Evolutionary conservation across 2,329 filamentous ascomycete genomes (phyloP).

Genomic region (Hansfordia pulvinata): DNA sequence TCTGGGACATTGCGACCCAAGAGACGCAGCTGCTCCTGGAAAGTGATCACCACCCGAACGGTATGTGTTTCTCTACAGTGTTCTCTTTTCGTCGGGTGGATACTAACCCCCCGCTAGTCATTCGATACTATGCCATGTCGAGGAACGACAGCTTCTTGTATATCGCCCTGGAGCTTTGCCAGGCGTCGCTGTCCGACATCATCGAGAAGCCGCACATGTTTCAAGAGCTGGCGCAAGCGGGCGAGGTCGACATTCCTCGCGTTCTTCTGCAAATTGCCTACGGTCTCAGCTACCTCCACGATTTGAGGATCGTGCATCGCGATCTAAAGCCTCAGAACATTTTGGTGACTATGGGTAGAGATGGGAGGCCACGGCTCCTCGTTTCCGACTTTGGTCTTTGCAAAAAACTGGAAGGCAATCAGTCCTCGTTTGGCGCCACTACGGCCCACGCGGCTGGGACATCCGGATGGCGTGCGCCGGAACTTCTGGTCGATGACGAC

Average conservation of each 20-base stretch:
- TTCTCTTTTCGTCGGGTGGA: neutral
- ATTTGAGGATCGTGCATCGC: constrained; percentile 86
- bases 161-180: constrained; percentile 88
- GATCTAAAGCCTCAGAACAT: constrained; percentile 98
- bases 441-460: constrained; percentile 90
- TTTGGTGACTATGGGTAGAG: constrained; percentile 62
- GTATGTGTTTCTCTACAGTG: constrained; percentile 21
- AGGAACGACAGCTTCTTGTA: constrained; percentile 84
- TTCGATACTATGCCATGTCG: constrained; percentile 90
- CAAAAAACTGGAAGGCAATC: constrained; percentile 89
- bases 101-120: constrained; percentile 41
- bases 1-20: constrained; percentile 88
- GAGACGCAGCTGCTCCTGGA: constrained; percentile 84
- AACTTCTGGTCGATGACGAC: constrained; percentile 75
- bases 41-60: constrained; percentile 88
- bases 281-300: constrained; percentile 80
- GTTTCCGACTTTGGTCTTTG: constrained; percentile 97
- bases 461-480: constrained; percentile 90
- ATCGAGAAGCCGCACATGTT: constrained; percentile 62
- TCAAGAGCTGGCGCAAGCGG: constrained; percentile 55
- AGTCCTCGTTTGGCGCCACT: constrained; percentile 88
- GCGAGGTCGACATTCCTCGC: constrained; percentile 62
- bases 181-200: constrained; percentile 84
- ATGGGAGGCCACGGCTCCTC: constrained; percentile 64
- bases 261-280: constrained; percentile 82